phyloP scores from a whole-genome alignment of 192 early-diverging fungal species.

The Pilobolus umbonatus region DNA sequence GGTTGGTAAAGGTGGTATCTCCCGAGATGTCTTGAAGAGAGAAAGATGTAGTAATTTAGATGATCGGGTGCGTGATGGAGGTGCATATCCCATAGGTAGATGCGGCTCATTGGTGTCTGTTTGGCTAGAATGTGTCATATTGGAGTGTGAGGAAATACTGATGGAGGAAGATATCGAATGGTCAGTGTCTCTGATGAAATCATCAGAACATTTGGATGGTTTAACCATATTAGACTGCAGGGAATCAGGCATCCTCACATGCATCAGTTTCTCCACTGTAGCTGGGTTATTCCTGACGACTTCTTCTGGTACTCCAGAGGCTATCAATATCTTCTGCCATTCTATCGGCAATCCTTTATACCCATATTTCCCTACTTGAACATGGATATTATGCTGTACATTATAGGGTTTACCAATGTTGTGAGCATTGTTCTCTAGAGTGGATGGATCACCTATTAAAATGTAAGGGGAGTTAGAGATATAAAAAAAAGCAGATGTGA shows the following conservation, averaged over 20 bases:
- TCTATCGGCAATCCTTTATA: constrained; percentile 44
- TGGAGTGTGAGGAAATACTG: constrained; percentile 6
- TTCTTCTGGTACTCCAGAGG: constrained; percentile 43
- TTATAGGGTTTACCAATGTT: constrained; percentile 51
- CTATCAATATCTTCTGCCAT: constrained; percentile 40
- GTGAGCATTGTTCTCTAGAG: constrained; percentile 14
- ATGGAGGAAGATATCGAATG: constrained; percentile 2
- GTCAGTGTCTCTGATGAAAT: not conserved
- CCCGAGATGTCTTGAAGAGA: constrained; percentile 1
- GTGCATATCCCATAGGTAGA: constrained; percentile 31
- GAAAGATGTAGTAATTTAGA: constrained; percentile 22
- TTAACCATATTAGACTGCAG: constrained; percentile 34
- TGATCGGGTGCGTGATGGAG: constrained; percentile 28
- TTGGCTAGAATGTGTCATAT: not conserved
- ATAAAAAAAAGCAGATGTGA: not conserved
- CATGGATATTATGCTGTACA: constrained; percentile 49
- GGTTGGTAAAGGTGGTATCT: constrained; percentile 5
- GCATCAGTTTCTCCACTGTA: constrained; percentile 43
- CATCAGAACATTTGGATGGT: constrained; percentile 10
- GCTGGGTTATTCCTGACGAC: constrained; percentile 41
- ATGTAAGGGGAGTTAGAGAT: not conserved
- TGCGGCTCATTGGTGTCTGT: not conserved
- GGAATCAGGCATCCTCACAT: constrained; percentile 40
- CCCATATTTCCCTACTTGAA: constrained; percentile 37
- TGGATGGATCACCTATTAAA: constrained; percentile 12